These are phyloP conservation scores for Stemphylium beticola DNA, from an alignment of 2,329 filamentous ascomycete genomes.

Conservation along the genomic window DNA sequence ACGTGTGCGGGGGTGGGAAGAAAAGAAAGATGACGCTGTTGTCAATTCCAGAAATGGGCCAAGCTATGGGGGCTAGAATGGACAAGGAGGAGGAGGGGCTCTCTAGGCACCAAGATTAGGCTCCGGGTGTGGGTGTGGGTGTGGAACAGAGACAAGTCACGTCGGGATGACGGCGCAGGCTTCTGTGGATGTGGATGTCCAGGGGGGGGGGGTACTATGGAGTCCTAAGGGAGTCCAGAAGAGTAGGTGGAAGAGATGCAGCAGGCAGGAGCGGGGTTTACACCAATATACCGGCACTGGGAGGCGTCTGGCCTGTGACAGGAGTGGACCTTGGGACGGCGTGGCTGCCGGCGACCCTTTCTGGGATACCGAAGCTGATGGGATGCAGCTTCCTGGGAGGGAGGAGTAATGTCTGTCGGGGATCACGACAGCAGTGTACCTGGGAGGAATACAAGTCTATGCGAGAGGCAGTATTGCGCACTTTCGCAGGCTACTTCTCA, in stretches of 20 bases:
- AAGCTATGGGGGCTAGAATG: slow-evolving; percentile 43
- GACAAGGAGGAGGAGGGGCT: slow-evolving; percentile 33
- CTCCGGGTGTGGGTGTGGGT: slow-evolving; percentile 18
- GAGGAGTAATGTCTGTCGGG: slow-evolving; percentile 9
- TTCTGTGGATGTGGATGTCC: slow-evolving; percentile 29
- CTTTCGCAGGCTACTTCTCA: slow-evolving; percentile 15
- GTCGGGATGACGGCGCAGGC: slow-evolving; percentile 32
- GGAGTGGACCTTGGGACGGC: slow-evolving; percentile 36
- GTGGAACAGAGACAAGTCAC: slow-evolving; percentile 23
- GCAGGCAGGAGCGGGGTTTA: slow-evolving; percentile 40
- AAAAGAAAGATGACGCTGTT: slow-evolving; percentile 47
- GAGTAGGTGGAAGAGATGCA: slow-evolving; percentile 31
- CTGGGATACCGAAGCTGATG: slow-evolving; percentile 22
- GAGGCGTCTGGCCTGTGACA: slow-evolving; percentile 30
- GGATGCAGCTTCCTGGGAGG: slow-evolving; percentile 25
- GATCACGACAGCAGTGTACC: slow-evolving; percentile 28
- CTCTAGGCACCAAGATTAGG: slow-evolving; percentile 38
- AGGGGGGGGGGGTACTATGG: slow-evolving; percentile 21
- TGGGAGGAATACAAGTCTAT: slow-evolving; percentile 26
- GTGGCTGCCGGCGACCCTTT: slow-evolving; percentile 41
- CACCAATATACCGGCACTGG: slow-evolving; percentile 49
- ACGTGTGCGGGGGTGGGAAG: slow-evolving; percentile 25
- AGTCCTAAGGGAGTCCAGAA: slow-evolving; percentile 37
- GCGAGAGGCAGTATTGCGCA: slow-evolving; percentile 26
- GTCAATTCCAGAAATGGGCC: slow-evolving; percentile 43